These are phyloP conservation scores for Leishmania martiniquensis DNA, from an alignment of 208 protist species.

Conservation along the genomic window DNA sequence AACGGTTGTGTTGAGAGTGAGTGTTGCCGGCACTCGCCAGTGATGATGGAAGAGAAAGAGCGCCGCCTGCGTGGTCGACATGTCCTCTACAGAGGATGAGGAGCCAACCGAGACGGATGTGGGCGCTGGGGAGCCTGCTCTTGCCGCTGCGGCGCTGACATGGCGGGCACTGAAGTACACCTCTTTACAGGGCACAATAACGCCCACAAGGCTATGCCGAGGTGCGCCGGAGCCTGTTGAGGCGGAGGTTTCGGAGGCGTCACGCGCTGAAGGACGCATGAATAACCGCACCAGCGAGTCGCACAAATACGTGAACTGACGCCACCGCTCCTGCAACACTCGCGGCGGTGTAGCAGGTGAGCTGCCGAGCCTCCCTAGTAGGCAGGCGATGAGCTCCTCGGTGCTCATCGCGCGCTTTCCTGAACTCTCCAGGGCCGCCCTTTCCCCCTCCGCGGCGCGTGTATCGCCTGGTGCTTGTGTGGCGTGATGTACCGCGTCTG, in stretches of 20 bases:
- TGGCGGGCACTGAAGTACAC: slow-evolving; percentile 24
- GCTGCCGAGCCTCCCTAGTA: not conserved
- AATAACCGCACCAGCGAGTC: slow-evolving; percentile 1
- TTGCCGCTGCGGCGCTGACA: not conserved
- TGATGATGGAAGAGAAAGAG: slow-evolving; percentile 7
- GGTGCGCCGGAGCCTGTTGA: not conserved
- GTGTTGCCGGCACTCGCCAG: slow-evolving; percentile 25
- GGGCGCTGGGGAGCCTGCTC: not conserved
- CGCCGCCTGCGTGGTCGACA: slow-evolving; percentile 32
- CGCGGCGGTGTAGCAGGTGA: not conserved
- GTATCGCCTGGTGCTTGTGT: not conserved
- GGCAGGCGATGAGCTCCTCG: not conserved
- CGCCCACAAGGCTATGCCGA: not conserved
- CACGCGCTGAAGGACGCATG: not conserved
- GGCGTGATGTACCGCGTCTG: not conserved
- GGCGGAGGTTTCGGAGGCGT: not conserved
- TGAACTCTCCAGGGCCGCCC: too few species aligned
- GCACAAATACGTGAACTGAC: slow-evolving; percentile 12
- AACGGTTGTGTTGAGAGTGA: slow-evolving; percentile 34
- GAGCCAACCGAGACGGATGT: not conserved
- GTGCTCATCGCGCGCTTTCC: not conserved
- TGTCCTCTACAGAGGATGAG: not conserved
- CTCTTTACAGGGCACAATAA: slow-evolving; percentile 36
- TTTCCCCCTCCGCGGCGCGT: not conserved
- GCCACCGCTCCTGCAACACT: slow-evolving; percentile 12